Percentiles rank a stretch among this genome's conserved stretches.
phyloP scores from a whole-genome alignment of 345 rosid species.

The Hevea brasiliensis region DNA sequence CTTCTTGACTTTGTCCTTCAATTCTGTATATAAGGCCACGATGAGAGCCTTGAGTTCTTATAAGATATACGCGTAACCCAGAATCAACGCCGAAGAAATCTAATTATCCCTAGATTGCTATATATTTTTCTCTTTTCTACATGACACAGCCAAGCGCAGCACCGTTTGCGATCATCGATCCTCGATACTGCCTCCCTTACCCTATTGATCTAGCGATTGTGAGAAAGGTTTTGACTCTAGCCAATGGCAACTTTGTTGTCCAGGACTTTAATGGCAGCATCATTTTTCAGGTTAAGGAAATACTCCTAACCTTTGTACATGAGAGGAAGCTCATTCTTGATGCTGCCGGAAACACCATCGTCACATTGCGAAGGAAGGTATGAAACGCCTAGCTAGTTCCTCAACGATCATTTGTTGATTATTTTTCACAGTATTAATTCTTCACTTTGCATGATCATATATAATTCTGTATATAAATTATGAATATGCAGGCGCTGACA shows the following conservation, averaged over 20 bases:
- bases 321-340: conserved; percentile 22
- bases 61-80: no score
- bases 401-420: not conserved
- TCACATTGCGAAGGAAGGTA: conserved; percentile 23
- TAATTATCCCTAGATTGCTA: no score
- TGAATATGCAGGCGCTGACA: conserved; percentile 7
- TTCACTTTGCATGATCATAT: no score
- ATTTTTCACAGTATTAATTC: no score
- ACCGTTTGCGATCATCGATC: conserved; percentile 16
- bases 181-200: conserved; percentile 23
- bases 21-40: no score
- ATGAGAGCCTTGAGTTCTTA: no score
- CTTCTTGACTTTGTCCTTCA: no score
- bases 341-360: conserved; percentile 18
- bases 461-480: no score
- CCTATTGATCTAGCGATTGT: conserved; percentile 30
- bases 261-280: conserved; percentile 20
- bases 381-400: not conserved
- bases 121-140: no score
- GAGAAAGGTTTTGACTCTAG: conserved; percentile 16
- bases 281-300: conserved; percentile 31
- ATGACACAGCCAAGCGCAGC: no score
- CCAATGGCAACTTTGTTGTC: conserved; percentile 23
- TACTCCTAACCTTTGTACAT: conserved; percentile 15
- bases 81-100: no score